Conservation (phyloP, 495 filamentous ascomycete genomes). For the Tuber brumale region DNA sequence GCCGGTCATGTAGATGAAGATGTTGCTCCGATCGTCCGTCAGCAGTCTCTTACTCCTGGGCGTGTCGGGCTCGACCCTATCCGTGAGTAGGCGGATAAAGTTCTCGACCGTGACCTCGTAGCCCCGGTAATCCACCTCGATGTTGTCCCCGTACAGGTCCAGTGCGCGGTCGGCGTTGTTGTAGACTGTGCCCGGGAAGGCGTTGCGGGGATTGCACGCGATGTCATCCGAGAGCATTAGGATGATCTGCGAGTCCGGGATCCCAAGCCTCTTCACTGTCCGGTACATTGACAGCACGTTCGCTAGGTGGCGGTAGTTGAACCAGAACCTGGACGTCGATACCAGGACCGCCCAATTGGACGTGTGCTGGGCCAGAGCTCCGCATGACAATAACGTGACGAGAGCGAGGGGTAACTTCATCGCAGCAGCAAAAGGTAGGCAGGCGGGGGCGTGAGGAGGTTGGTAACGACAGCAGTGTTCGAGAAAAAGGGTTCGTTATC, state of each 20-base stretch:
- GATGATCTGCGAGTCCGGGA: conserved; percentile 97
- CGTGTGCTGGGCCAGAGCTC: conserved; percentile 68
- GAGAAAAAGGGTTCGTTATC: not conserved
- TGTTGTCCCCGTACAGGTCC: conserved; percentile 96
- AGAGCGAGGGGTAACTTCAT: conserved; percentile 47
- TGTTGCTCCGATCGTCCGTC: conserved; percentile 90
- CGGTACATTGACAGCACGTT: conserved; percentile 97
- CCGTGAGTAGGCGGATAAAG: conserved; percentile 91
- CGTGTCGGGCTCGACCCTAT: conserved; percentile 86
- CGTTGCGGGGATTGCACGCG: conserved; percentile 97
- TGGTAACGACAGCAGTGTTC: not conserved
- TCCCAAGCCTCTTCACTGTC: conserved; percentile 95
- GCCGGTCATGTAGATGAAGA: conserved; percentile 97
- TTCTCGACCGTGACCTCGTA: conserved; percentile 99
- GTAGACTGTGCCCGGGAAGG: conserved; percentile 95
- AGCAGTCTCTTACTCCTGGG: conserved; percentile 85
- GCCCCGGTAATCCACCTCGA: conserved; percentile 95
- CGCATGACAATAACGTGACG: conserved; percentile 46
- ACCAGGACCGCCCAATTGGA: conserved; percentile 99
- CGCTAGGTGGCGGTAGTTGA: conserved; percentile 97
- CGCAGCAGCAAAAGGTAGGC: not conserved
- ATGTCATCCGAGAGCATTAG: conserved; percentile 99
- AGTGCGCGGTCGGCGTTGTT: conserved; percentile 94
- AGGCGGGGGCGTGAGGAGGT: not conserved
- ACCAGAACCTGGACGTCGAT: conserved; percentile 98